phyloP scores from a whole-genome alignment of 345 rosid genomes.

The Physaria fendleri region DNA sequence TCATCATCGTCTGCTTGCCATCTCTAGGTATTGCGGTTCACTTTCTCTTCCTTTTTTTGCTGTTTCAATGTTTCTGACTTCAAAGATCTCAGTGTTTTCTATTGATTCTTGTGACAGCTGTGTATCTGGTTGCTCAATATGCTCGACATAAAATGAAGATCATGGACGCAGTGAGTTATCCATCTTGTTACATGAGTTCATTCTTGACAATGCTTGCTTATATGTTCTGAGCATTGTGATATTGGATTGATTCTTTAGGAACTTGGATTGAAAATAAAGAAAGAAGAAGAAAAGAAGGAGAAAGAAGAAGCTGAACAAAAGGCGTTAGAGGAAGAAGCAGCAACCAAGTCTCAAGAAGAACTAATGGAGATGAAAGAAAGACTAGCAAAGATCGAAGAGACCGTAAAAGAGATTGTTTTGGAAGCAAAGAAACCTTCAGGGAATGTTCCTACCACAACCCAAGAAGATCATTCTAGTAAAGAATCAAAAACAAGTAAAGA shows the following conservation, averaged over 20 bases:
- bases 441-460: too few relatives aligned
- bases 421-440: too few relatives aligned
- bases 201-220: neutral
- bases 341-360: too few relatives aligned
- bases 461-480: too few relatives aligned
- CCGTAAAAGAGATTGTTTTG: too few relatives aligned
- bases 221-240: neutral
- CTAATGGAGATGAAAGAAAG: too few relatives aligned
- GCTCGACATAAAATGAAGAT: slow-evolving; percentile 72
- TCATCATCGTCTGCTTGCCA: slow-evolving; percentile 91
- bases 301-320: slow-evolving; percentile 41
- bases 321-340: slow-evolving; percentile 39
- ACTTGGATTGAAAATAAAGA: slow-evolving; percentile 47
- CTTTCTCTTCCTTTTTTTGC: neutral
- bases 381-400: too few relatives aligned
- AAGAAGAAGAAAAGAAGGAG: slow-evolving; percentile 48
- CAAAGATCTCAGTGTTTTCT: slow-evolving; percentile 6
- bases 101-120: slow-evolving; percentile 46
- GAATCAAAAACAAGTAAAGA: too few relatives aligned
- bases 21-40: slow-evolving; percentile 53
- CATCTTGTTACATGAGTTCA: neutral
- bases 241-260: slow-evolving; percentile 38
- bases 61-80: slow-evolving; percentile 9
- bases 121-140: slow-evolving; percentile 78
- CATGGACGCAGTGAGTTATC: slow-evolving; percentile 69